Base-by-base conservation (phyloP, 2,329 filamentous ascomycete species). In the Pseudogymnoascus destructans region DNA sequence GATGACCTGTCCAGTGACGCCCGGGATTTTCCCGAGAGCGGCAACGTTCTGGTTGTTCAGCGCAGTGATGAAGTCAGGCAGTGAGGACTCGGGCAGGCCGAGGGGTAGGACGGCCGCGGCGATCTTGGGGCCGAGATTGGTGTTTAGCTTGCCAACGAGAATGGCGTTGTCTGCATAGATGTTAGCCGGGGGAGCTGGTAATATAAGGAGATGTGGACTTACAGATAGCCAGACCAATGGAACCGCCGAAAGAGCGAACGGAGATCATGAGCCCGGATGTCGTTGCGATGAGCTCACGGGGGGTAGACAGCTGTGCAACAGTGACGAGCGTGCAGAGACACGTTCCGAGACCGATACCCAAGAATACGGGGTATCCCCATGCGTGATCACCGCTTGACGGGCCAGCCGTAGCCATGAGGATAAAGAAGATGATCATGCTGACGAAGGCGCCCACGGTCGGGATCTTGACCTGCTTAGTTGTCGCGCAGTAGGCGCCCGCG, bases 171-270 rank as follows among this genome's bases (percentile, higher is more conserved):
- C 40, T 46, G 40, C 3, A 7, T 10, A 46, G 13, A 15, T 25
- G 40, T 46, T 46, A 46, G 21, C 3, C 21, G 15, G 8, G 3
- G 15, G 64, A 27, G 7, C 4, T 9, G 1, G 59, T 6, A 13
- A 5, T 49, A 9, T 25, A 10, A 46, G 15, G 32, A n/a, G n/a
- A n/a, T n/a, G n/a, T n/a, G n/a, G 9, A 4, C 27, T 55, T 55
- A 55, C 32, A 70, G 46, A 78, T 70, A 3, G 76, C 77, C 13
- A 79, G 66, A 25, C 77, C 77, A 9, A 79, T 65, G 1, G 76
- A 75, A 54, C 73, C 73, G 3, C 77, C 77, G 3, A 79, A 69
- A 11, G 70, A 72, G 5, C 72, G 65, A 2, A 71, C 63, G 32
- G 69, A 65, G 27, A 74, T 72, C 32, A 74, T 66, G 13, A 74